Base-by-base conservation (phyloP, 495 filamentous ascomycete species). In the Penicillium fimorum region DNA sequence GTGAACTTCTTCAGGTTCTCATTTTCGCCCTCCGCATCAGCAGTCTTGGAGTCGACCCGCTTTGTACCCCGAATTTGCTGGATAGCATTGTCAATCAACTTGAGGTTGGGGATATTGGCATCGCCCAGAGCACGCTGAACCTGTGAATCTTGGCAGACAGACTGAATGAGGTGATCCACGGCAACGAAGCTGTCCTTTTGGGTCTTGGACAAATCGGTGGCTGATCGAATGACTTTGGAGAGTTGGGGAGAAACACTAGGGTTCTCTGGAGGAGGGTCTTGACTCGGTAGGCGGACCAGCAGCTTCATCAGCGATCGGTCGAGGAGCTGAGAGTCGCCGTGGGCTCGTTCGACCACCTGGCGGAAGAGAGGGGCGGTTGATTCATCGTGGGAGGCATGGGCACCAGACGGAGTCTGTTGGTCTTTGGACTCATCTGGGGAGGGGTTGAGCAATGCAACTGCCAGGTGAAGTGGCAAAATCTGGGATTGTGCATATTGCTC, bases 1-100 rank as follows among this genome's bases (percentile, higher is more conserved):
- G 94, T 96, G 76, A 94, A 98, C 63, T 96, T 98, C 73, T 92
- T 90, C 37, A 98, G 79, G 60, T 93, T 95, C 73, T 98, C 94
- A 64, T 90, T 87, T 67, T 96, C 92, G 68, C 86, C 79, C 69
- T 96, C 91, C 0, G 88, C 81, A 72, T 97, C 94, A 32, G 95
- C 94, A 3, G 90, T 97, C 75, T 93, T 92, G 25, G 90, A 94
- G 72, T 98, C 94, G 24, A 98, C 92, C 47, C 92, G 80, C 73
- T 82, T 87, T 30, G 91, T 97, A 32, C 94, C 94, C 5, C 93
- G 87, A 63, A 98, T 96, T 45, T 91, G 84, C 70, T 88, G 85
- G 42, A 98, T 81, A 15, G 94, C 93, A 53, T 83, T 86, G 62
- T 96, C 91, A 53, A 98, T 81, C 20, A 96, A 78, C 70, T 96